Percentiles rank a stretch among this genome's conserved stretches.
phyloP scores from a whole-genome alignment of 2,329 filamentous ascomycete species.

The Ophiostoma sp. region DNA sequence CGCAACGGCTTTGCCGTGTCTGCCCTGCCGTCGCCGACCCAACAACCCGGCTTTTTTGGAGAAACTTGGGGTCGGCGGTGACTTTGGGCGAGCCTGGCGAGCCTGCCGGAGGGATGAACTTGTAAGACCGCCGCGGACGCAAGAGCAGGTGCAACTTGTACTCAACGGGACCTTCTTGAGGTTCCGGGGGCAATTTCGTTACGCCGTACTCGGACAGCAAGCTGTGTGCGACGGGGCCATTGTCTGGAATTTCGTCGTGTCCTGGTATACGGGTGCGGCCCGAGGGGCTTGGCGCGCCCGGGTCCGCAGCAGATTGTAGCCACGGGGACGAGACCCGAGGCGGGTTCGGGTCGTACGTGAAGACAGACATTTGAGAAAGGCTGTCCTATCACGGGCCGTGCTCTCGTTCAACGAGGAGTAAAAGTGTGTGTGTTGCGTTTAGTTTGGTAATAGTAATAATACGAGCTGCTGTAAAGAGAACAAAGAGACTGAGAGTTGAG shows the following conservation, averaged over 20 bases:
- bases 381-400: background rate
- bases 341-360: conserved; percentile 89
- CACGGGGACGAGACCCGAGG: conserved; percentile 89
- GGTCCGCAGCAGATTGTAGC: conserved; percentile 56
- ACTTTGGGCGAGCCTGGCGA: conserved; percentile 37
- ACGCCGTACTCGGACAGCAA: conserved; percentile 63
- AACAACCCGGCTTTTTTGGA: conserved; percentile 32
- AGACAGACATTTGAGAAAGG: conserved; percentile 72
- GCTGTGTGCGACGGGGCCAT: conserved; percentile 36
- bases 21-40: conserved; percentile 47
- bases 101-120: conserved; percentile 56
- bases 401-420: background rate
- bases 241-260: conserved; percentile 32
- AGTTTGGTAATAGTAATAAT: background rate
- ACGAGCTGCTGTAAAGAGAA: conserved; percentile 19
- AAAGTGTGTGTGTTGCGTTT: background rate
- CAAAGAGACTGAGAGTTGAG: background rate
- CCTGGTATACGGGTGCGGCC: background rate
- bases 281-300: conserved; percentile 32
- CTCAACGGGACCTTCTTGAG: conserved; percentile 90
- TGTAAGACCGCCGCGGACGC: conserved; percentile 73
- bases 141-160: conserved; percentile 93
- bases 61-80: conserved; percentile 33
- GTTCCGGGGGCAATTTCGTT: conserved; percentile 81
- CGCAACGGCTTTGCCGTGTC: conserved; percentile 77